These are phyloP conservation scores for Amborella trichopoda DNA, from an alignment of 164 flowering plant genomes.

Conservation along the genomic window DNA sequence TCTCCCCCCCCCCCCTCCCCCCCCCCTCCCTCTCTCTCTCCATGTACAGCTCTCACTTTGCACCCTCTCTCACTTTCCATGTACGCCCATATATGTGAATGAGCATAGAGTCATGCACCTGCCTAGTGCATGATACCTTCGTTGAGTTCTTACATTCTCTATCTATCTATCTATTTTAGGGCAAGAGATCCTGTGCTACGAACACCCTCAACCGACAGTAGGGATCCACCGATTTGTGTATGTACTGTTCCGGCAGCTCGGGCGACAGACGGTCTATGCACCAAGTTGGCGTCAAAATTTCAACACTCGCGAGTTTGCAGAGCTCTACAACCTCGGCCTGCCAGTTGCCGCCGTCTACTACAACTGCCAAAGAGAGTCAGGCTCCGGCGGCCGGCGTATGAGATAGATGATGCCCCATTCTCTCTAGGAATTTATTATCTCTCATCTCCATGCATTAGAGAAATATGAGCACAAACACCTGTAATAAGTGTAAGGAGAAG, in stretches of 20 bases:
- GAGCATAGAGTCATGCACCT: too few relatives aligned
- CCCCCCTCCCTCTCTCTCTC: too few relatives aligned
- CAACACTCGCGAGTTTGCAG: slow-evolving; percentile 57
- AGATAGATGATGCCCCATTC: too few relatives aligned
- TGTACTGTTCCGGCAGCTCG: slow-evolving; percentile 49
- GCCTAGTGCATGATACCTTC: too few relatives aligned
- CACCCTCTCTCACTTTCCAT: too few relatives aligned
- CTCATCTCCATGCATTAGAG: too few relatives aligned
- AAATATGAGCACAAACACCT: too few relatives aligned
- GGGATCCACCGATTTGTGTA: slow-evolving; percentile 63
- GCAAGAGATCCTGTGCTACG: slow-evolving; percentile 53
- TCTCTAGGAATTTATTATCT: too few relatives aligned
- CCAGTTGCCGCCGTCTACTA: slow-evolving; percentile 65
- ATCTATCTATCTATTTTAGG: slow-evolving; percentile 18
- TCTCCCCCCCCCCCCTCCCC: too few relatives aligned
- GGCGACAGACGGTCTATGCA: slow-evolving; percentile 58
- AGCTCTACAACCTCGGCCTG: slow-evolving; percentile 54
- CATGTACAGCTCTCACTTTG: too few relatives aligned
- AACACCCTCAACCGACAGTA: slow-evolving; percentile 47
- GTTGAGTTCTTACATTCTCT: neutral
- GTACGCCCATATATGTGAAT: too few relatives aligned
- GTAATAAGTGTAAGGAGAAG: too few relatives aligned
- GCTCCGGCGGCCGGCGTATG: slow-evolving; percentile 60
- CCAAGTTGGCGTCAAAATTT: slow-evolving; percentile 82
- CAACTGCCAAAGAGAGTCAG: slow-evolving; percentile 66